phyloP scores from a whole-genome alignment of 257 asterid genomes.

The Eustoma russellianum region DNA sequence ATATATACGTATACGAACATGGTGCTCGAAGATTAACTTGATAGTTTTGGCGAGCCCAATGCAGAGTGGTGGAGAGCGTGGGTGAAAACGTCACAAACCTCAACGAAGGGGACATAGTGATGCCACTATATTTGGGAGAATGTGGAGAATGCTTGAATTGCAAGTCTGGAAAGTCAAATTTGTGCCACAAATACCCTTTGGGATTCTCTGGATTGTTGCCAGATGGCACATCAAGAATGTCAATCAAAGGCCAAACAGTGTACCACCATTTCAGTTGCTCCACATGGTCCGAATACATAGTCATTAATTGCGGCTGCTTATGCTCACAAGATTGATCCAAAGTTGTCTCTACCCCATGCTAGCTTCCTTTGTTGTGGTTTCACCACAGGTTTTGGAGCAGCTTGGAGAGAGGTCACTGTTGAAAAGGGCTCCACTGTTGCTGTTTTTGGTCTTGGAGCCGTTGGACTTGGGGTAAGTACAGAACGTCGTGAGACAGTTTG shows the following conservation, averaged over 20 bases:
- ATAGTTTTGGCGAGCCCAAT: background rate
- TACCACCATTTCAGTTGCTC: conserved; percentile 61
- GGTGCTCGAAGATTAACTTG: too few relatives aligned
- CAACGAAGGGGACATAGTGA: conserved; percentile 52
- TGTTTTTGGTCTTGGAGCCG: conserved; percentile 79
- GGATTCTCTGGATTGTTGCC: conserved; percentile 32
- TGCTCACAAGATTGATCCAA: conserved; percentile 52
- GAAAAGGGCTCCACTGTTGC: conserved; percentile 66
- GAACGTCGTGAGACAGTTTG: background rate
- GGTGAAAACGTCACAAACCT: conserved; percentile 41
- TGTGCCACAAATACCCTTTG: conserved; percentile 46
- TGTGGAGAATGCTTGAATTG: conserved; percentile 63
- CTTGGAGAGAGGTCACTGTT: conserved; percentile 36
- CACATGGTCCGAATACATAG: conserved; percentile 73
- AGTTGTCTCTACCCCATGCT: conserved; percentile 48
- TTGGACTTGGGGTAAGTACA: conserved; percentile 59
- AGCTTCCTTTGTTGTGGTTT: conserved; percentile 71
- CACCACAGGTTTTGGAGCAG: conserved; percentile 62
- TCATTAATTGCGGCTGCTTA: conserved; percentile 42
- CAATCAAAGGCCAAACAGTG: conserved; percentile 33
- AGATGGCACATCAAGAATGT: conserved; percentile 69
- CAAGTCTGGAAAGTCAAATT: conserved; percentile 31
- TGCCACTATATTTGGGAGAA: conserved; percentile 58
- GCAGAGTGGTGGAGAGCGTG: conserved; percentile 54
- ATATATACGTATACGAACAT: too few relatives aligned